Conservation (phyloP, 176 grass and related monocot genomes). For the Chrysopogon serrulatus region DNA sequence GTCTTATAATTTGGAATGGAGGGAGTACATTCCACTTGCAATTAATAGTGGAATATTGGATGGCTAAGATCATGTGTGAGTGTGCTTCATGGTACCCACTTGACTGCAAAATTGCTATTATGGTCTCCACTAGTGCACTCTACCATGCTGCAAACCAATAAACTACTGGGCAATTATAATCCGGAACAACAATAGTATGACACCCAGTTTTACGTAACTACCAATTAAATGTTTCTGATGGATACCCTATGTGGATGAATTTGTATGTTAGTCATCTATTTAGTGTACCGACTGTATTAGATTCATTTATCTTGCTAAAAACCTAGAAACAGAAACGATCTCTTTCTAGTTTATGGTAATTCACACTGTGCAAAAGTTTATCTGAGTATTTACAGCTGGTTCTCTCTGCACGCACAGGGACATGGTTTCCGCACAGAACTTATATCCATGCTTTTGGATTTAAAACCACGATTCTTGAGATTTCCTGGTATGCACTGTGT, state of each 20-base stretch:
- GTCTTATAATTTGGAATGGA: too few relatives aligned
- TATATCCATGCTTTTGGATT: slow-evolving; percentile 78
- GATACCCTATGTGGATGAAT: background rate
- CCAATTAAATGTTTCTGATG: background rate
- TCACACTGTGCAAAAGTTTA: background rate
- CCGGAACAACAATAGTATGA: background rate
- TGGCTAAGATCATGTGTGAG: background rate
- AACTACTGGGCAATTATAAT: background rate
- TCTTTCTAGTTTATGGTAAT: background rate
- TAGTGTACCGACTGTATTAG: background rate
- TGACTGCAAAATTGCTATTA: background rate
- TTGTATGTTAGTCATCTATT: background rate
- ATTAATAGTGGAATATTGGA: background rate
- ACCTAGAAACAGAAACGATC: background rate
- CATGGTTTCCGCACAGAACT: slow-evolving; percentile 87
- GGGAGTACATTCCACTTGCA: background rate
- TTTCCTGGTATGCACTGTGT: slow-evolving; percentile 69
- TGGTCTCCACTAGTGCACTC: background rate
- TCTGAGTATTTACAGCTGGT: background rate
- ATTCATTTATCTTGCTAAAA: background rate
- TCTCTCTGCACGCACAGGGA: slow-evolving; percentile 36
- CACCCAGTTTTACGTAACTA: background rate
- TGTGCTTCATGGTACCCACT: background rate
- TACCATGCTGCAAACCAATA: background rate
- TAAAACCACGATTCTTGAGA: slow-evolving; percentile 85